Evolutionary conservation across 805 yeast species (phyloP), one percentile per base, ranked within the genome.

Genomic region (Candida gorgasii): DNA sequence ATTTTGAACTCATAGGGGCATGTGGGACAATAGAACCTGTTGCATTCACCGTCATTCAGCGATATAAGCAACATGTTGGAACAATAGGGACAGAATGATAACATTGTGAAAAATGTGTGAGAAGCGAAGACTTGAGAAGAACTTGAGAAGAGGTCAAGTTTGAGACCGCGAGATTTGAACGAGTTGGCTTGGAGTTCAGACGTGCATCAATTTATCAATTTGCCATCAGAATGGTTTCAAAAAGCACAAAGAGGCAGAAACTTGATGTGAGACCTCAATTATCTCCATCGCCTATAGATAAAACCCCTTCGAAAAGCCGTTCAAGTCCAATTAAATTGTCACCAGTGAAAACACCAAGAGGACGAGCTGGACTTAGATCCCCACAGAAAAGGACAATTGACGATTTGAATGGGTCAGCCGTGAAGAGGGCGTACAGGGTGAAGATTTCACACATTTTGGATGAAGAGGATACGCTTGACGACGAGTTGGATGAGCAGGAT

Each of bases 1-100:
- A 93, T 89, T 29, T 90, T 89, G 61, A 92, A 93, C 58, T 89
- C 92, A 54, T 93, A 93, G 0, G 99, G 97, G 61, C 99, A 93
- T 1, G 98, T 88, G 8, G 89, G 82, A 65, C 99, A 93, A 50
- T 87, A 83, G 54, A 92, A 80, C 39, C 87, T 73, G 56, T 85
- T 84, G 43, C 75, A 69, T 11, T 56, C 63, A n/a, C 76, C 73
- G 0, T 48, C 53, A 3, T 49, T 43, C 47, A 41, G 46, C 0
- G 88, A 73, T 29, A 87, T 73, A 63, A 86, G 73, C 16, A 93
- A 75, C 95, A 93, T 86, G 54, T 92, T 92, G 14, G 95, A 82
- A 63, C 99, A 92, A 58, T 84, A 79, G 4, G 98, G 99, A 58
- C 99, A 92, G 61, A 92, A 92, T 1, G 97, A 87, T 41, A 92